phyloP scores from a whole-genome alignment of 1,139 yeast species.

The Pichia sp. region DNA sequence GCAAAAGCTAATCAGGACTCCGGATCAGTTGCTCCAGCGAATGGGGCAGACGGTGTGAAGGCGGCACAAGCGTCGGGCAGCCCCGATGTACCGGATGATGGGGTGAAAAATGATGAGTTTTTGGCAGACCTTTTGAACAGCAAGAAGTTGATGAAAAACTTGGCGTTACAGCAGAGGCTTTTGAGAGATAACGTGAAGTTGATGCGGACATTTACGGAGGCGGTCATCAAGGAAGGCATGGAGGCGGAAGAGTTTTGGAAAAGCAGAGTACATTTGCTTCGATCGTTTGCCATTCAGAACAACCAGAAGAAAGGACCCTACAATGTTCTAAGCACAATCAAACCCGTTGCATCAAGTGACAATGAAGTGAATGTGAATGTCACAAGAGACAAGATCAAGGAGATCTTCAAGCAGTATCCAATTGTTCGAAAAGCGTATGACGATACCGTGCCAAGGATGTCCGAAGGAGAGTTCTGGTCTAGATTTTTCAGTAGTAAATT shows the following conservation, averaged over 20 bases:
- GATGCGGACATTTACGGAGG: conserved; percentile 75
- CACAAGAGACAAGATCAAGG: conserved; percentile 84
- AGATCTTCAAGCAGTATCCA: conserved; percentile 90
- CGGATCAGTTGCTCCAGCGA: not conserved
- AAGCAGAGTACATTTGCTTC: conserved; percentile 68
- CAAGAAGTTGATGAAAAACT: conserved; percentile 56
- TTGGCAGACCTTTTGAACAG: conserved; percentile 41
- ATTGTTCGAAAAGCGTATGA: conserved; percentile 84
- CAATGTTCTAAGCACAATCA: conserved; percentile 87
- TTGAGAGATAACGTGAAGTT: conserved; percentile 67
- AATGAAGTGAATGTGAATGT: conserved; percentile 89
- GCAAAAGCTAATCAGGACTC: conserved; percentile 16
- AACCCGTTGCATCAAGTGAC: conserved; percentile 87
- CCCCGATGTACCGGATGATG: not conserved
- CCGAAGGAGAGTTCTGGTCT: conserved; percentile 96
- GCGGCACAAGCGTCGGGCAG: not conserved
- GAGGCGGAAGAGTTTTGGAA: conserved; percentile 87
- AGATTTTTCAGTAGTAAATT: conserved; percentile 86
- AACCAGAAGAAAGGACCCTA: conserved; percentile 91
- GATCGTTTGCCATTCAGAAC: conserved; percentile 81
- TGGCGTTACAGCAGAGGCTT: conserved; percentile 72
- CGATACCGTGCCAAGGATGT: conserved; percentile 84
- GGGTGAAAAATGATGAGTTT: conserved; percentile 29
- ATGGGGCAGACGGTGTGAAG: not conserved
- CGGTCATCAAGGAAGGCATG: conserved; percentile 75